A percentile compares a stretch with the other conserved stretches of the same genome.
Evolutionary conservation across 2,329 filamentous ascomycete species (phyloP).

Genomic region (Curvularia spicifera): DNA sequence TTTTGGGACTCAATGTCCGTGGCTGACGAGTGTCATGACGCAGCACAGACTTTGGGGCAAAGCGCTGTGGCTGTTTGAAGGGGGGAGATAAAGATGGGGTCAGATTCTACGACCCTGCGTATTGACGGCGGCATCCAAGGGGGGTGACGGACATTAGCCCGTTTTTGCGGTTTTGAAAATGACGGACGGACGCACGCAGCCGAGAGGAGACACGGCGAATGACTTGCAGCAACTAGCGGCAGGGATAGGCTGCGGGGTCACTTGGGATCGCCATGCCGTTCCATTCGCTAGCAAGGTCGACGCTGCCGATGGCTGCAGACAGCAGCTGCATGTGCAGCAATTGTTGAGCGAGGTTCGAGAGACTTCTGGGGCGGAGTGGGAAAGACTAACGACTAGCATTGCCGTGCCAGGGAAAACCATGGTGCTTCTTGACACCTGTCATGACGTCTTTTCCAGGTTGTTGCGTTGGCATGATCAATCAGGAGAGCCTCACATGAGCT

Average conservation of each 20-base stretch:
- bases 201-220: conserved; percentile 41
- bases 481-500: conserved; percentile 9
- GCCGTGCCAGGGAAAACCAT: conserved; percentile 5
- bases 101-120: conserved; percentile 30
- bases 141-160: conserved; percentile 33
- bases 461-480: conserved; percentile 6
- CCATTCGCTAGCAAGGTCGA: conserved; percentile 33
- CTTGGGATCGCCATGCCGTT: conserved; percentile 19
- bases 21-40: conserved; percentile 29
- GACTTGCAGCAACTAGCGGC: conserved; percentile 48
- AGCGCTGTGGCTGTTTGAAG: conserved; percentile 13
- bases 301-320: conserved; percentile 25
- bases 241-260: conserved; percentile 39
- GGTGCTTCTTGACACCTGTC: conserved; percentile 5
- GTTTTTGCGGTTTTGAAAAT: conserved; percentile 27
- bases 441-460: conserved; percentile 12
- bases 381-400: conserved; percentile 5
- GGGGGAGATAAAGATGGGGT: conserved; percentile 26
- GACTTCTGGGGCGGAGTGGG: conserved; percentile 7
- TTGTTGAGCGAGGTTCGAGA: conserved; percentile 20
- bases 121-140: conserved; percentile 25
- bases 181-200: conserved; percentile 31
- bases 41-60: conserved; percentile 13
- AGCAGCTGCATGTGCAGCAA: conserved; percentile 28
- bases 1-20: conserved; percentile 15